phyloP scores from a whole-genome alignment of 73 alveolate species.

The Uronychia binucleata region DNA sequence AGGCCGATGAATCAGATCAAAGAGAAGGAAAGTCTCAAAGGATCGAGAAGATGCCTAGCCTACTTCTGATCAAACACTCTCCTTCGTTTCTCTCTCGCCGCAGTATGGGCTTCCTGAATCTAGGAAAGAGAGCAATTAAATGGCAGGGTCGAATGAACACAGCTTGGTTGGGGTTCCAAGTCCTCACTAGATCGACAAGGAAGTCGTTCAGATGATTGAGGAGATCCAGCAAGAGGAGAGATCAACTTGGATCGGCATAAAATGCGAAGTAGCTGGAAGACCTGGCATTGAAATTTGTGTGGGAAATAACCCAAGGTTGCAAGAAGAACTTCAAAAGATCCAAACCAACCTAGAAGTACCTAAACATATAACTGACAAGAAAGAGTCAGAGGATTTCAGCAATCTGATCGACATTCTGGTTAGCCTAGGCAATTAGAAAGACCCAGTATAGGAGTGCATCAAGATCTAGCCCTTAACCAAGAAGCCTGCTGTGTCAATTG shows the following conservation, averaged over 20 bases:
- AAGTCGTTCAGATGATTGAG: background rate
- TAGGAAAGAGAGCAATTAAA: too few species aligned
- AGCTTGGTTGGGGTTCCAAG: too few species aligned
- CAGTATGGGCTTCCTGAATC: too few species aligned
- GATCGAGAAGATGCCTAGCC: too few species aligned
- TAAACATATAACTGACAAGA: background rate
- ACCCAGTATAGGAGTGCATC: background rate
- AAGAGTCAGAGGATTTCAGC: background rate
- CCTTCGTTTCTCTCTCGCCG: too few species aligned
- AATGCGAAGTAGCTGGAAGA: constrained; percentile 30
- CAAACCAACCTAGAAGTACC: background rate
- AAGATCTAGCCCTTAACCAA: background rate
- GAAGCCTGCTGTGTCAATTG: background rate
- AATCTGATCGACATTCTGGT: background rate
- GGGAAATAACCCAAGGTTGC: background rate
- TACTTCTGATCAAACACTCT: too few species aligned
- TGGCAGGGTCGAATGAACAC: too few species aligned
- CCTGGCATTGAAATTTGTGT: constrained; percentile 2
- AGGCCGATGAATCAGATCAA: too few species aligned
- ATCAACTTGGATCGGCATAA: constrained; percentile 32
- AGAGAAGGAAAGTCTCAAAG: too few species aligned
- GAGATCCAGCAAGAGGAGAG: background rate
- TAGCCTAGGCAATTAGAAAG: background rate
- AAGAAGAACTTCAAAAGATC: background rate
- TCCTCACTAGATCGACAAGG: too few species aligned